Evolutionary conservation across 768 basidiomycete genomes (phyloP).

Genomic region (Amanita exitialis): DNA sequence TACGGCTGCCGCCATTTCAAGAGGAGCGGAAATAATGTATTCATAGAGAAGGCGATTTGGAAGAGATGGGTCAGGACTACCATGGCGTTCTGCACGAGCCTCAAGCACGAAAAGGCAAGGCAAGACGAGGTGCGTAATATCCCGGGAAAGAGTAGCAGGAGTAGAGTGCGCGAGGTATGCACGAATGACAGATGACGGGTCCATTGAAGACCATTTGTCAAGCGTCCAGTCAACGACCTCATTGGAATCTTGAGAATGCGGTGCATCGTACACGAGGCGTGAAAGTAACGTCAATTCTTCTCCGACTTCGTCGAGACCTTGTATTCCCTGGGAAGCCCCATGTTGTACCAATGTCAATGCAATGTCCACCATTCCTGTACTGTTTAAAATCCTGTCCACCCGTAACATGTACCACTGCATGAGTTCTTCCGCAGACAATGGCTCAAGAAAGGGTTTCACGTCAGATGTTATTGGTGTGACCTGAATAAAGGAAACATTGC

Average conservation of each 20-base stretch:
- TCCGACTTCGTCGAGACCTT: conserved; percentile 73
- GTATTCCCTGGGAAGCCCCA: conserved; percentile 72
- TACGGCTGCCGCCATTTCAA: conserved; percentile 62
- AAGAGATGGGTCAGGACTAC: conserved; percentile 57
- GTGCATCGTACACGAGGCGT: conserved; percentile 77
- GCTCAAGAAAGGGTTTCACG: conserved; percentile 14
- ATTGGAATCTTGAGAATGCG: conserved; percentile 27
- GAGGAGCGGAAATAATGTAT: conserved; percentile 56
- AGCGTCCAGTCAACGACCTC: conserved; percentile 65
- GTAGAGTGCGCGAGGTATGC: conserved; percentile 74
- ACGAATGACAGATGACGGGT: conserved; percentile 50
- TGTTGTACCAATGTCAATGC: conserved; percentile 79
- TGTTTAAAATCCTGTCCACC: conserved; percentile 48
- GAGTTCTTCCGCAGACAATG: conserved; percentile 41
- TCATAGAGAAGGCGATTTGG: conserved; percentile 59
- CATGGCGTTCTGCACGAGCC: conserved; percentile 74
- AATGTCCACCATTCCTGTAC: conserved; percentile 68
- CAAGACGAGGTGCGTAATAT: conserved; percentile 71
- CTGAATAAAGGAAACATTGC: conserved; percentile 6
- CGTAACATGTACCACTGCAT: conserved; percentile 67
- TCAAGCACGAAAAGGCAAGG: conserved; percentile 94
- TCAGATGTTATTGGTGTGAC: not conserved
- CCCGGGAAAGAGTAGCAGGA: conserved; percentile 48
- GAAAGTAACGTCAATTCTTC: conserved; percentile 88
- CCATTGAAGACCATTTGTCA: conserved; percentile 59